Base-by-base conservation (phyloP, 768 basidiomycete genomes). In the Mycena belliarum region DNA sequence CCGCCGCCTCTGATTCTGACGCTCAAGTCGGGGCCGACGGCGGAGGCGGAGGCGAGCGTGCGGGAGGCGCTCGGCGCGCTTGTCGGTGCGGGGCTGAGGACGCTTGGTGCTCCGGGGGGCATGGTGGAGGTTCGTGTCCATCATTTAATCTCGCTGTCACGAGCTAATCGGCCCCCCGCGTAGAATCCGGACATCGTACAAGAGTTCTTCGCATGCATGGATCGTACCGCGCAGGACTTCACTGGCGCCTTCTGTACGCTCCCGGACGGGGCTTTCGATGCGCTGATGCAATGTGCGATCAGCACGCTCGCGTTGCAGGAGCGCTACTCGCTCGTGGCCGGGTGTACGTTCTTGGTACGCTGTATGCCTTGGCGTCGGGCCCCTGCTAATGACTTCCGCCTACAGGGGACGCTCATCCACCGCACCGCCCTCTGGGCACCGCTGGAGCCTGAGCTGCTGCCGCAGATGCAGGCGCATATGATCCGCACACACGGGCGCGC, bases 141-240 rank as follows among this genome's bases (percentile, higher is more conserved):
- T 29, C 35, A n/a, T n/a, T 14, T 12, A 24, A 15, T 20, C 10
- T n/a, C 6, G 24, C 32, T 63, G 20, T 32, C 26, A 6, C 10
- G n/a, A 16, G 9, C 37, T 48, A 29, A 46, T 28, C 46, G 26
- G 33, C 38, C n/a, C n/a, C n/a, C 18, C 43, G 4, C 28, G 49
- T 35, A 96, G 93, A 93, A 96, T 67, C 94, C 95, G 0, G 95
- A 96, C 69, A 83, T 96, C 25, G 91, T 93, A 16, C 93, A 94
- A 68, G 86, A 86, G 24, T 95, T 95, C 71, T 96, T 95, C 72
- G 79, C 79, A 10, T 95, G 86, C 67, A 81, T 91, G 78, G 91
- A 93, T 43, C 62, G 62, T 28, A 68, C 75, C 38, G 84, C 83
- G 5, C 81, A 82, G 52, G 81, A 88, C 66, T 90, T 89, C 65